These are phyloP conservation scores for Heritiera fomes DNA, from an alignment of 345 rosid genomes.

Conservation along the genomic window DNA sequence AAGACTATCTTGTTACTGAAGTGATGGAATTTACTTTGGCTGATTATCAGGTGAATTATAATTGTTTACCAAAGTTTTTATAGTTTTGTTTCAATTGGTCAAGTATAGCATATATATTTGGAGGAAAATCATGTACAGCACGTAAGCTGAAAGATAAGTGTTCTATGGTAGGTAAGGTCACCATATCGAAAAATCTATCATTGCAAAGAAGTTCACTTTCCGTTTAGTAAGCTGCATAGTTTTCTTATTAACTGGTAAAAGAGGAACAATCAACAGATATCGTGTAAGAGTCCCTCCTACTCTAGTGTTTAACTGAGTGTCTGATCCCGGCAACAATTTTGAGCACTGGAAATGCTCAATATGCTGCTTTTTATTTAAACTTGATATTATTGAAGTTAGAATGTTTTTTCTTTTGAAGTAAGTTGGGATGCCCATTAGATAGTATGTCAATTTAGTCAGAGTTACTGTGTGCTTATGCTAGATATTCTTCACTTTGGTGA, in stretches of 20 bases:
- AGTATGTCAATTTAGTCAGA: not conserved
- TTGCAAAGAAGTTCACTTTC: not conserved
- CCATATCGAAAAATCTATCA: not conserved
- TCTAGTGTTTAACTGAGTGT: not conserved
- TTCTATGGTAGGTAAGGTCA: not conserved
- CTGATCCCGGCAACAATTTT: not conserved
- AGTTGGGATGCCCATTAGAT: not conserved
- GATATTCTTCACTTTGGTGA: not conserved
- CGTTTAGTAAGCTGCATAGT: not conserved
- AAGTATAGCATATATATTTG: not conserved
- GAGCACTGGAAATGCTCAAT: not conserved
- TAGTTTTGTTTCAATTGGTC: not conserved
- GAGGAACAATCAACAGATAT: not conserved
- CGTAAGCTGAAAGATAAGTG: not conserved
- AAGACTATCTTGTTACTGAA: conserved; percentile 11
- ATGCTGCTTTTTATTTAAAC: not conserved
- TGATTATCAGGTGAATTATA: conserved; percentile 8
- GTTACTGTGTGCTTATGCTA: too few relatives aligned
- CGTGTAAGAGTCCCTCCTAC: not conserved
- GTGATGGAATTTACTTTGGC: conserved; percentile 12
- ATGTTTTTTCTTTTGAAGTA: not conserved
- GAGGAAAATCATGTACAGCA: not conserved
- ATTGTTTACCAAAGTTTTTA: not conserved
- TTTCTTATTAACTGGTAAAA: not conserved
- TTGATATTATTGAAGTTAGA: not conserved